A percentile compares a stretch with the other conserved stretches of the same genome.
phyloP scores from a whole-genome alignment of 2,329 filamentous ascomycete species.

The Helotiales sp. region DNA sequence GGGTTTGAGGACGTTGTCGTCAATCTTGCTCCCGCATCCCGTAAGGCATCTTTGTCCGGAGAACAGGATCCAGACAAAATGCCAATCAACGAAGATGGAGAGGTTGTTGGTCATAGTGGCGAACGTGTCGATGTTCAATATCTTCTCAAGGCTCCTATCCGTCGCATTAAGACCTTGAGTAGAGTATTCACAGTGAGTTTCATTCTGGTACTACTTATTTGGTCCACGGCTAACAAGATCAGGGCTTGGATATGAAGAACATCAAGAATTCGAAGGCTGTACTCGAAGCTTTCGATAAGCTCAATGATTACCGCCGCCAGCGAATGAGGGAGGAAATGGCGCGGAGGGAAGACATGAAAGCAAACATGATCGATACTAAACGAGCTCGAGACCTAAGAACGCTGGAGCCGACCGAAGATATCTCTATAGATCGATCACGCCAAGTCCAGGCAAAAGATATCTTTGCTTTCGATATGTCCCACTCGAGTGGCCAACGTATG shows the following conservation, averaged over 20 bases:
- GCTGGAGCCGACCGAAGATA: slow-evolving; percentile 67
- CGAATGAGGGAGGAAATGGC: slow-evolving; percentile 72
- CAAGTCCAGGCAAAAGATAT: slow-evolving; percentile 88
- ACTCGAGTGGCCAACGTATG: slow-evolving; percentile 87
- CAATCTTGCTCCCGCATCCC: slow-evolving; percentile 72
- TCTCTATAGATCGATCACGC: slow-evolving; percentile 72
- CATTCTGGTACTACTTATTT: not conserved
- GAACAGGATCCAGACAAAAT: slow-evolving; percentile 55
- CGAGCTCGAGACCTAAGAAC: slow-evolving; percentile 78
- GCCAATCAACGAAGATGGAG: slow-evolving; percentile 64
- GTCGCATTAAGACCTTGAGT: slow-evolving; percentile 82
- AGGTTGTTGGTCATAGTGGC: slow-evolving; percentile 62
- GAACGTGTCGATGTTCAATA: slow-evolving; percentile 94
- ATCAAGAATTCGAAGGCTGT: not conserved
- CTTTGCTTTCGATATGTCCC: slow-evolving; percentile 80
- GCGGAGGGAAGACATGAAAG: slow-evolving; percentile 81
- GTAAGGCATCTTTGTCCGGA: slow-evolving; percentile 55
- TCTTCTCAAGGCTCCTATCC: slow-evolving; percentile 82
- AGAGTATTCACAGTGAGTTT: slow-evolving; percentile 72
- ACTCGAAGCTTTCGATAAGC: slow-evolving; percentile 52
- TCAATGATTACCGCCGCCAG: slow-evolving; percentile 75
- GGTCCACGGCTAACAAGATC: not conserved
- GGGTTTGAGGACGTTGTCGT: slow-evolving; percentile 95
- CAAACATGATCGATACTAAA: slow-evolving; percentile 77
- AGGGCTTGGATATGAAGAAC: not conserved